Evolutionary conservation across 805 yeast species (phyloP), one percentile per base, ranked within the genome.

Genomic region (Ogataea haglerorum): DNA sequence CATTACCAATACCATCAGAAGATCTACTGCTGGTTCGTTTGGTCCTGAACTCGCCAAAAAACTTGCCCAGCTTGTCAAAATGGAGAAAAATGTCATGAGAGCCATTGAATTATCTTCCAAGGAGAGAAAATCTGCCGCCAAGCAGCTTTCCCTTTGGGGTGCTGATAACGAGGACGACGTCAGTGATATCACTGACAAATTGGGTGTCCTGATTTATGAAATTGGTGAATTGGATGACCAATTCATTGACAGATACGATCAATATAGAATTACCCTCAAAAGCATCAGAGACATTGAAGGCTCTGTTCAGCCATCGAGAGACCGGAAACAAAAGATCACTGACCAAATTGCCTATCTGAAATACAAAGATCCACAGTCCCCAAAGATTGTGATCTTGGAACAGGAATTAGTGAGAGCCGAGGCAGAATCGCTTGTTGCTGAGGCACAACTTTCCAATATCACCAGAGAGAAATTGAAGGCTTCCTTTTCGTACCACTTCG

Each of bases 401-500:
- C 95, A 87, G 65, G 95, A 86, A 67, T 73, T 86, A 61, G 95
- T 87, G 44, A 76, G 95, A 68, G 93, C 93, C 27, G 95, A 87
- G 69, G 95, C 95, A 40, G 95, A 87, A 68, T 82, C 89, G 38
- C 72, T 86, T 50, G 95, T 87, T 54, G 95, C 95, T 36, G 95
- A 86, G 69, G 95, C 95, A 22, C 95, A 87, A 70, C 73, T 87
- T 56, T 83, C 91, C 27, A 86, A 86, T 67, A 85, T 85, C 60
- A 85, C 95, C 51, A 76, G 95, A 69, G 89, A 86, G 61, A 84
- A 85, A 67, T 75, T 87, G 61, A 83, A 85, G 71, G 84, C 86
- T 52, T 87, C 95, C 30, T 85, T 77, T 73, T 76, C 81, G 66
- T 83, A 84, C 65, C 90, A 84, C 64, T 85, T 87, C 61, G 95